Percentiles rank a stretch among this genome's conserved stretches.
Evolutionary conservation across 495 filamentous ascomycete genomes (phyloP).

Genomic region (Talaromyces proteolyticus): DNA sequence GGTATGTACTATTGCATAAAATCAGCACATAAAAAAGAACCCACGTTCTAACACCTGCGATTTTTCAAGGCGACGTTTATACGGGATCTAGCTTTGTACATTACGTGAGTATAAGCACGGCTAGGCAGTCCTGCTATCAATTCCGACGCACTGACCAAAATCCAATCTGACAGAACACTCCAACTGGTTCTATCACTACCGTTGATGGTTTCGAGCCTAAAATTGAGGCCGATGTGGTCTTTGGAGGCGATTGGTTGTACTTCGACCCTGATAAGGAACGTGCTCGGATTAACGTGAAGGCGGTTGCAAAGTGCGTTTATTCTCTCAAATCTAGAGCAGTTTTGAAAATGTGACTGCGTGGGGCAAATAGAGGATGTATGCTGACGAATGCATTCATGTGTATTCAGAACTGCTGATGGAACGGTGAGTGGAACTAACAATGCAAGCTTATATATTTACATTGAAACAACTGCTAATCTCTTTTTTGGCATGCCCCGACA

Average conservation of each 20-base stretch:
- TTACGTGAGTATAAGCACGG: not conserved
- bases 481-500: not conserved
- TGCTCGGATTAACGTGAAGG: conserved; percentile 9
- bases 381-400: not conserved
- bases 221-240: conserved; percentile 22
- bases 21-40: not conserved
- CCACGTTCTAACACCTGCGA: not conserved
- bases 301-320: conserved; percentile 4
- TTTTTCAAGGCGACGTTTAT: not conserved
- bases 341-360: not conserved
- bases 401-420: conserved; percentile 3
- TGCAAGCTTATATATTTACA: too few species aligned
- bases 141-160: not conserved
- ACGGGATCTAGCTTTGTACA: not conserved
- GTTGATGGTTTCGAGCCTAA: conserved; percentile 11
- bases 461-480: too few species aligned
- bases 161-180: not conserved
- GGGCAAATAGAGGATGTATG: not conserved
- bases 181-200: conserved; percentile 7
- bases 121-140: not conserved
- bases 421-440: not conserved
- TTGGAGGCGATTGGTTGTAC: conserved; percentile 19
- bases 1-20: not conserved
- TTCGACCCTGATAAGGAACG: conserved; percentile 11
- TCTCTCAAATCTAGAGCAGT: too few species aligned